Conservation (phyloP, 2,329 filamentous ascomycete species). For the Clonostachys rosea region DNA sequence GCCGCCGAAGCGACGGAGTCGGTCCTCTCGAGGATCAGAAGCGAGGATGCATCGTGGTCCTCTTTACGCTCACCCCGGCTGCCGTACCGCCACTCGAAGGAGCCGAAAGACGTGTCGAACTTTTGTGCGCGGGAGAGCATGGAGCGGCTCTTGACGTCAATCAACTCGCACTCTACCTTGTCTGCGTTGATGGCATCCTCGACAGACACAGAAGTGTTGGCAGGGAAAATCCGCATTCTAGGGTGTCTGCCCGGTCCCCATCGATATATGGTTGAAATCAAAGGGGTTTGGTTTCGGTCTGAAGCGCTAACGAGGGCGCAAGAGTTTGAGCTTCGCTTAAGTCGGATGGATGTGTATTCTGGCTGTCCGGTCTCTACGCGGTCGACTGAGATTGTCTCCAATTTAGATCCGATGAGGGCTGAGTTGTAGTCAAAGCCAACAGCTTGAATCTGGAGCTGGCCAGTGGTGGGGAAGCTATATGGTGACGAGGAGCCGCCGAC, state of each 20-base stretch:
- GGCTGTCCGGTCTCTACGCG: slow-evolving; percentile 1
- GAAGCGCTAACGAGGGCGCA: slow-evolving; percentile 9
- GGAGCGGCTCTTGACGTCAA: slow-evolving; percentile 8
- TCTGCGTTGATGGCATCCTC: slow-evolving; percentile 9
- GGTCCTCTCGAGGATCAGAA: slow-evolving; percentile 9
- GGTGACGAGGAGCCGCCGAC: too few relatives aligned
- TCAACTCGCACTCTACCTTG: slow-evolving; percentile 4
- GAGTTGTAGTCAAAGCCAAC: slow-evolving; percentile 2
- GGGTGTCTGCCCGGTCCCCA: slow-evolving; percentile 10
- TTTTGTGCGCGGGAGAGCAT: slow-evolving; percentile 9
- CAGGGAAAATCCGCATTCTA: slow-evolving; percentile 8
- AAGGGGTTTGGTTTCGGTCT: slow-evolving; percentile 3
- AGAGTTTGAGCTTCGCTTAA: slow-evolving; percentile 11
- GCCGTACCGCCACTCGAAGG: slow-evolving; percentile 12
- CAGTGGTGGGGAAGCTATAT: background rate
- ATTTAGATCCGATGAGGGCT: slow-evolving; percentile 7
- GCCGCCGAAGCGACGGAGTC: background rate
- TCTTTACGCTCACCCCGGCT: slow-evolving; percentile 14
- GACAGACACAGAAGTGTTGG: slow-evolving; percentile 4
- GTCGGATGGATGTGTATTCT: slow-evolving; percentile 10
- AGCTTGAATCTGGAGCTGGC: slow-evolving; percentile 3
- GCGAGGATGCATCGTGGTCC: slow-evolving; percentile 6
- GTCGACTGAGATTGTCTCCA: slow-evolving; percentile 51
- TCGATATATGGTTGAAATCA: slow-evolving; percentile 15
- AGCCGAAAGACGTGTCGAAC: slow-evolving; percentile 10